These are phyloP conservation scores for Gossypium trilobum DNA, from an alignment of 441 rosid genomes.

Conservation along the genomic window DNA sequence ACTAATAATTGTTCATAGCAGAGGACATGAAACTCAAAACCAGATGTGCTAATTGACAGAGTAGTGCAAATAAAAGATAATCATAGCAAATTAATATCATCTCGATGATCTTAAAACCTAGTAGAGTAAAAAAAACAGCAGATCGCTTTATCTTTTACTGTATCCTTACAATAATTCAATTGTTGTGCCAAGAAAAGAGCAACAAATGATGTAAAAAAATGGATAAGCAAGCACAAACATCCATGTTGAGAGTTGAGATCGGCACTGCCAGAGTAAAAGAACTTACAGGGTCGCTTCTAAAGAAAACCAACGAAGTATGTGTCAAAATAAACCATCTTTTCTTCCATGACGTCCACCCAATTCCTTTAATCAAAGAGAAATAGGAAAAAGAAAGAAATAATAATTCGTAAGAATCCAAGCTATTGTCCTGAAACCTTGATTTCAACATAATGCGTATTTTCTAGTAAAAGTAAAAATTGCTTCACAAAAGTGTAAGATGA, in stretches of 20 bases:
- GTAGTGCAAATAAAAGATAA: background rate
- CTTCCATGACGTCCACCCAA: slow-evolving; percentile 99
- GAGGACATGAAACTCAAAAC: background rate
- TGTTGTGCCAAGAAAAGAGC: background rate
- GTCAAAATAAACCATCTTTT: slow-evolving; percentile 97
- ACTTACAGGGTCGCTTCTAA: slow-evolving; percentile 95
- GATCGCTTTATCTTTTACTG: background rate
- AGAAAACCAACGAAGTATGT: slow-evolving; percentile 86
- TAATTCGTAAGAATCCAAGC: background rate
- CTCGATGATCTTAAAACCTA: slow-evolving; percentile 1
- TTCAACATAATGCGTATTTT: background rate
- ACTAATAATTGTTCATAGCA: background rate
- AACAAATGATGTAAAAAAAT: background rate
- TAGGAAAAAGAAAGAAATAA: background rate
- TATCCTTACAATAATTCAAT: background rate
- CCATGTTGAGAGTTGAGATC: background rate
- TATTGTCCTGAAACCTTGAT: background rate
- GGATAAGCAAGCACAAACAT: slow-evolving; percentile 1
- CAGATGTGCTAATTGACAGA: background rate
- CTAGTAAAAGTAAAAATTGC: background rate
- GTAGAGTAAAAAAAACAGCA: background rate
- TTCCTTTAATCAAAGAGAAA: slow-evolving; percentile 42
- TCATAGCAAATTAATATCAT: background rate
- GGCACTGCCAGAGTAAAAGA: slow-evolving; percentile 9
- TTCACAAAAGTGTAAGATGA: slow-evolving; percentile 1